Conservation (phyloP, 2,329 filamentous ascomycete species). For the Xylariaceae sp. region DNA sequence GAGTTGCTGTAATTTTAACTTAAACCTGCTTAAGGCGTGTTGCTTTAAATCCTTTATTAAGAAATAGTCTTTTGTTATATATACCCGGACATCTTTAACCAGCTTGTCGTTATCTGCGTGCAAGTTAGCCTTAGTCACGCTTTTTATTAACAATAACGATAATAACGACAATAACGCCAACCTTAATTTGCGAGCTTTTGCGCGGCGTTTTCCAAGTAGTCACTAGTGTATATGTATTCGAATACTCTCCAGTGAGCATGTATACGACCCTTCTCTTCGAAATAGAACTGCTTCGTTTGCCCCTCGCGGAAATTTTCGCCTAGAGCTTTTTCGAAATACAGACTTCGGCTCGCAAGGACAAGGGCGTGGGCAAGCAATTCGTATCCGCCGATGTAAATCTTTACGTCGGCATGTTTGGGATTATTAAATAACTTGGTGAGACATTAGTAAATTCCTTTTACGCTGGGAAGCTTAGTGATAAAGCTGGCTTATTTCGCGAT, state of each 20-base stretch:
- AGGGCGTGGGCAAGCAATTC: conserved; percentile 9
- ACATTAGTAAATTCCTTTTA: too few relatives aligned
- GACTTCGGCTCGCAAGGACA: conserved; percentile 9
- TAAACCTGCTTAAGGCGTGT: conserved; percentile 4
- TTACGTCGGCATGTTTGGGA: conserved; percentile 7
- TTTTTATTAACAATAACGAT: too few relatives aligned
- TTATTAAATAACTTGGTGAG: conserved; percentile 6
- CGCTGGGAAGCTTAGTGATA: too few relatives aligned
- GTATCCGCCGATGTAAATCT: conserved; percentile 12
- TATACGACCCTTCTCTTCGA: conserved; percentile 3
- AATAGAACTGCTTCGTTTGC: conserved; percentile 6
- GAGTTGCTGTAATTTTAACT: conserved; percentile 11
- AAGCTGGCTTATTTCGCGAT: conserved; percentile 7
- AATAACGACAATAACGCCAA: background rate
- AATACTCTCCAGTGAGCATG: conserved; percentile 17
- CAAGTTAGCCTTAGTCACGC: conserved; percentile 2
- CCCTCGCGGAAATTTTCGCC: conserved; percentile 9
- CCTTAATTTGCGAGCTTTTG: conserved; percentile 1
- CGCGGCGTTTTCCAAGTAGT: conserved; percentile 5
- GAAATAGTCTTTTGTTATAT: conserved; percentile 8
- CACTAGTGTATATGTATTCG: conserved; percentile 13
- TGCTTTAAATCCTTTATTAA: conserved; percentile 12
- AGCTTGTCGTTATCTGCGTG: conserved; percentile 10
- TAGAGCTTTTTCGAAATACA: conserved; percentile 12
- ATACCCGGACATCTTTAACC: conserved; percentile 14